phyloP scores from a whole-genome alignment of 306 rosid genomes.

The Cercis canadensis region DNA sequence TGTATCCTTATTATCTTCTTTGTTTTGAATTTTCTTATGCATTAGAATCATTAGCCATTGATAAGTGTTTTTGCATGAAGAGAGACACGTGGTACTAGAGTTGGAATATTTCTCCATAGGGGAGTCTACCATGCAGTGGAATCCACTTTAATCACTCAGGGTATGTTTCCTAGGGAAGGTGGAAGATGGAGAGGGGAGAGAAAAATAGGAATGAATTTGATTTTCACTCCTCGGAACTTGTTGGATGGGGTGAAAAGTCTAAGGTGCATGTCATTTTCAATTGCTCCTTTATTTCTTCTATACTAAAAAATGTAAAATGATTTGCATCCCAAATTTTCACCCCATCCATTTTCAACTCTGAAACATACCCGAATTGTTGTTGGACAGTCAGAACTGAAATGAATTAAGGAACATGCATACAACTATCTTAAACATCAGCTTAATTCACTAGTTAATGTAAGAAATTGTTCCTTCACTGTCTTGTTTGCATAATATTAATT shows the following conservation, averaged over 20 bases:
- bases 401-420: conserved; percentile 9
- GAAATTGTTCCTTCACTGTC: conserved; percentile 21
- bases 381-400: background rate
- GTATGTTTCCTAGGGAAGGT: too few species aligned
- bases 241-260: too few species aligned
- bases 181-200: too few species aligned
- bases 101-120: conserved; percentile 28
- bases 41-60: conserved; percentile 11
- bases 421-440: conserved; percentile 10
- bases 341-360: too few species aligned
- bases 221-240: too few species aligned
- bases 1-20: conserved; percentile 10
- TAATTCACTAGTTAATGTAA: conserved; percentile 16
- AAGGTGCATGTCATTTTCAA: too few species aligned
- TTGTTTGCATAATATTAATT: conserved; percentile 23
- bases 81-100: conserved; percentile 28
- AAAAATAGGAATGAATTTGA: too few species aligned
- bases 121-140: conserved; percentile 24
- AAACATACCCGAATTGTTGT: background rate
- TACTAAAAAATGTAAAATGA: too few species aligned
- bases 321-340: too few species aligned
- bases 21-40: background rate
- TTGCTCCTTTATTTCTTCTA: too few species aligned
- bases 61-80: conserved; percentile 31
- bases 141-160: background rate